A percentile compares a stretch with the other conserved stretches of the same genome.
Evolutionary conservation across 2,329 filamentous ascomycete genomes (phyloP).

Genomic region (Didymosphaeria variabile): DNA sequence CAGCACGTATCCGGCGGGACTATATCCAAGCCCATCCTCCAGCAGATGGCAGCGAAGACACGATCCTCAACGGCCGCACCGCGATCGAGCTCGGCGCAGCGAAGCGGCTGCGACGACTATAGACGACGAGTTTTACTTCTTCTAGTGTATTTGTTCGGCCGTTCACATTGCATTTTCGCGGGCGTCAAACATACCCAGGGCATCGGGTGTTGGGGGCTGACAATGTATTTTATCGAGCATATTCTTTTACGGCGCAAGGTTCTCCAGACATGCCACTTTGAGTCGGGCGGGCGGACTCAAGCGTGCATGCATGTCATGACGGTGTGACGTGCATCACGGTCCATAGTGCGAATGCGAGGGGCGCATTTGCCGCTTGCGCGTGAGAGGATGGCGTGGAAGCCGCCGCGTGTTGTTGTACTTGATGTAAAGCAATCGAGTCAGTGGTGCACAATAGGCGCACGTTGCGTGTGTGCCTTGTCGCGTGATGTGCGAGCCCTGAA

Average conservation of each 20-base stretch:
- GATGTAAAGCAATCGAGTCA: neutral
- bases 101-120: conserved; percentile 45
- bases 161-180: conserved; percentile 27
- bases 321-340: conserved; percentile 7
- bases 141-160: conserved; percentile 31
- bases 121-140: conserved; percentile 15
- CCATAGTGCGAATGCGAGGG: neutral
- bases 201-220: conserved; percentile 20
- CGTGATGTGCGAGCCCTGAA: conserved; percentile 6
- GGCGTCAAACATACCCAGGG: conserved; percentile 36
- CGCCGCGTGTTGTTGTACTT: conserved; percentile 2
- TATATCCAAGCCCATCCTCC: conserved; percentile 51
- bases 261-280: neutral
- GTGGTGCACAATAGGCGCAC: conserved; percentile 1
- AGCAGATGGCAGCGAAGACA: conserved; percentile 38
- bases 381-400: neutral
- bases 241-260: conserved; percentile 1
- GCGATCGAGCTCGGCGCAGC: conserved; percentile 49
- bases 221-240: neutral
- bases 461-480: neutral
- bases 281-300: conserved; percentile 19
- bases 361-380: neutral
- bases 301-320: conserved; percentile 17
- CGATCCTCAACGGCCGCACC: conserved; percentile 46
- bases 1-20: conserved; percentile 58